phyloP scores from a whole-genome alignment of 2,329 filamentous ascomycete species.

The Hirsutella minnesotensis region DNA sequence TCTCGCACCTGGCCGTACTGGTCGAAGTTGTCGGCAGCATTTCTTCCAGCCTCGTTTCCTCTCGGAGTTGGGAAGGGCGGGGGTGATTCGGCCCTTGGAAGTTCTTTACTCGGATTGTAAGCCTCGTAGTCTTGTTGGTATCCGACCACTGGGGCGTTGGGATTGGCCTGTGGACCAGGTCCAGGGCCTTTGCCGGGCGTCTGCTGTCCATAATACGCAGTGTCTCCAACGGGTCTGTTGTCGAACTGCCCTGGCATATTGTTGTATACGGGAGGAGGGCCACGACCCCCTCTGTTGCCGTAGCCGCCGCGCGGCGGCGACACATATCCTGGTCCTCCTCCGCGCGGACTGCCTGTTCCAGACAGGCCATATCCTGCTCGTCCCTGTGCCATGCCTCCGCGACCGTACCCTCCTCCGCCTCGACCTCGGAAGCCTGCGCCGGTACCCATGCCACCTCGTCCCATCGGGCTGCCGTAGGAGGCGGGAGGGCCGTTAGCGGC shows the following conservation, averaged over 20 bases:
- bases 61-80: slow-evolving; percentile 62
- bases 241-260: slow-evolving; percentile 22
- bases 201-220: slow-evolving; percentile 19
- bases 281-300: slow-evolving; percentile 18
- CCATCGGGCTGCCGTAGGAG: slow-evolving; percentile 37
- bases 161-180: not conserved
- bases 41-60: slow-evolving; percentile 58
- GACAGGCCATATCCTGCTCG: slow-evolving; percentile 27
- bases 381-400: slow-evolving; percentile 15
- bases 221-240: slow-evolving; percentile 22
- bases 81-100: slow-evolving; percentile 52
- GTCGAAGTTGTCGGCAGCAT: slow-evolving; percentile 27
- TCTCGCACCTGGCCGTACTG: slow-evolving; percentile 41
- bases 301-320: slow-evolving; percentile 20
- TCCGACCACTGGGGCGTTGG: slow-evolving; percentile 15
- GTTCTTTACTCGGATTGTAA: slow-evolving; percentile 30
- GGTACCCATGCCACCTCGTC: slow-evolving; percentile 33
- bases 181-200: not conserved
- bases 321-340: slow-evolving; percentile 20
- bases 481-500: slow-evolving; percentile 30
- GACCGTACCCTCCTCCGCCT: slow-evolving; percentile 32
- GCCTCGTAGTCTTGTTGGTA: slow-evolving; percentile 14
- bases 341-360: slow-evolving; percentile 27
- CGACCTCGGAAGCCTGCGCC: slow-evolving; percentile 31
- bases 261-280: slow-evolving; percentile 27